phyloP scores from a whole-genome alignment of 2,329 filamentous ascomycete genomes.

The Thermomyces lanuginosus region DNA sequence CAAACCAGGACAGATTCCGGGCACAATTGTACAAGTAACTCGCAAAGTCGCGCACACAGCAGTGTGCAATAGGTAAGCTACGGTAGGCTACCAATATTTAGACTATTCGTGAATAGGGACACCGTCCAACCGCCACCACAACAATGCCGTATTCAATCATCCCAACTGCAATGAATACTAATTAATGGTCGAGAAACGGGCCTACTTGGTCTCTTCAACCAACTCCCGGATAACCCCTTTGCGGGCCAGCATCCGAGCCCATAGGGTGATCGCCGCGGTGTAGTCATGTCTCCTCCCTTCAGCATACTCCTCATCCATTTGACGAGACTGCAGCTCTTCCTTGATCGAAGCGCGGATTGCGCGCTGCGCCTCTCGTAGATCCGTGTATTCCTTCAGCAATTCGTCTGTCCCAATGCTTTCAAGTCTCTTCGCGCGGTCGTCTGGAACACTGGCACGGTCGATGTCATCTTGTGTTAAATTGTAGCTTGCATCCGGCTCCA shows the following conservation, averaged over 20 bases:
- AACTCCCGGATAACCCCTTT: conserved; percentile 40
- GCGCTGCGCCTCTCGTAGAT: conserved; percentile 16
- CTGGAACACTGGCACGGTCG: conserved; percentile 15
- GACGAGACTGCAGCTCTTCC: conserved; percentile 24
- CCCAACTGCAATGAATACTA: too few relatives aligned
- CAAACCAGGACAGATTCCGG: too few relatives aligned
- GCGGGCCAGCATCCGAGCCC: conserved; percentile 52
- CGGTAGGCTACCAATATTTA: too few relatives aligned
- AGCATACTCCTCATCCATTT: conserved; percentile 26
- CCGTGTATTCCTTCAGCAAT: conserved; percentile 16
- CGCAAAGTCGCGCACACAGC: too few relatives aligned
- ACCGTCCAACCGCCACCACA: too few relatives aligned
- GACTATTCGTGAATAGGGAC: too few relatives aligned
- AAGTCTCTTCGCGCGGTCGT: too few relatives aligned
- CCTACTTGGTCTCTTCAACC: too few relatives aligned
- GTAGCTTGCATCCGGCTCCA: conserved; percentile 22
- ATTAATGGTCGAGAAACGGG: too few relatives aligned
- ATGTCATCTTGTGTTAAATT: conserved; percentile 19
- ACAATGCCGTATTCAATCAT: too few relatives aligned
- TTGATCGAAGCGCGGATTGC: conserved; percentile 20
- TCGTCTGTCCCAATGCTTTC: conserved; percentile 8
- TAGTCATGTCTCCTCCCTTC: conserved; percentile 43
- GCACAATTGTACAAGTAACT: too few relatives aligned
- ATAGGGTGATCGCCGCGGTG: conserved; percentile 49
- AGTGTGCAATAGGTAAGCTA: too few relatives aligned